These are phyloP conservation scores for Cryphonectria carpinicola DNA, from an alignment of 2,329 filamentous ascomycete genomes.

Conservation along the genomic window DNA sequence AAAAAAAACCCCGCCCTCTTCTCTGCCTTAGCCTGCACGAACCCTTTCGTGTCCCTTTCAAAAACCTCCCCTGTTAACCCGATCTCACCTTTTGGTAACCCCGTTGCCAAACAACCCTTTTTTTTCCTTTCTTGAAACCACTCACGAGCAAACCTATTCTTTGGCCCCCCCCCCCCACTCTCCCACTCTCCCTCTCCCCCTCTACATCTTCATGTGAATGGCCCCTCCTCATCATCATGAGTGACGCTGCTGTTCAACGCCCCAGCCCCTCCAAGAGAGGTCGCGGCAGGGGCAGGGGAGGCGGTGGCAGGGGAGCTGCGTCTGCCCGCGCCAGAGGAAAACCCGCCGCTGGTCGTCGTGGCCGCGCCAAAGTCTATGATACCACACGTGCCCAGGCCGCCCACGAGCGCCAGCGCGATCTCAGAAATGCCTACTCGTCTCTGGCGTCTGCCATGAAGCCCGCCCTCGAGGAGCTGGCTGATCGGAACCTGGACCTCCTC, in stretches of 20 bases:
- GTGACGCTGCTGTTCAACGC: slow-evolving; percentile 28
- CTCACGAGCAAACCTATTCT: too few species aligned
- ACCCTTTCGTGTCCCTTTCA: slow-evolving; percentile 14
- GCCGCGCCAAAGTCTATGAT: slow-evolving; percentile 62
- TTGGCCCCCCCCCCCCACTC: too few species aligned
- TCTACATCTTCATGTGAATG: slow-evolving; percentile 19
- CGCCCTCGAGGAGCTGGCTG: slow-evolving; percentile 67
- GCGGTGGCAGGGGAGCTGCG: slow-evolving; percentile 22
- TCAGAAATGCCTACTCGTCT: slow-evolving; percentile 67
- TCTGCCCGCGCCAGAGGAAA: slow-evolving; percentile 27
- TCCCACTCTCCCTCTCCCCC: background rate
- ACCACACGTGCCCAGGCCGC: slow-evolving; percentile 59
- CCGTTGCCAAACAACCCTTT: background rate
- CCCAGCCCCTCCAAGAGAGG: slow-evolving; percentile 30
- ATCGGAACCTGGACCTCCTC: slow-evolving; percentile 61
- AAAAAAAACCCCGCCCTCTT: background rate
- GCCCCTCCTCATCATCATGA: slow-evolving; percentile 27
- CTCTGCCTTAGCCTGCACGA: slow-evolving; percentile 12
- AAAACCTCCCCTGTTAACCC: background rate
- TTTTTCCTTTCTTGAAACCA: background rate
- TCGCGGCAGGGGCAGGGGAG: slow-evolving; percentile 25
- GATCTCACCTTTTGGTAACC: slow-evolving; percentile 20
- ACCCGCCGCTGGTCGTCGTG: slow-evolving; percentile 27
- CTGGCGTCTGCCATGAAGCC: slow-evolving; percentile 67
- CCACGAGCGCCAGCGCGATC: slow-evolving; percentile 66